A percentile compares a stretch with the other conserved stretches of the same genome.
These are phyloP conservation scores for Pistacia integerrima DNA, from an alignment of 345 rosid species.

Conservation along the genomic window DNA sequence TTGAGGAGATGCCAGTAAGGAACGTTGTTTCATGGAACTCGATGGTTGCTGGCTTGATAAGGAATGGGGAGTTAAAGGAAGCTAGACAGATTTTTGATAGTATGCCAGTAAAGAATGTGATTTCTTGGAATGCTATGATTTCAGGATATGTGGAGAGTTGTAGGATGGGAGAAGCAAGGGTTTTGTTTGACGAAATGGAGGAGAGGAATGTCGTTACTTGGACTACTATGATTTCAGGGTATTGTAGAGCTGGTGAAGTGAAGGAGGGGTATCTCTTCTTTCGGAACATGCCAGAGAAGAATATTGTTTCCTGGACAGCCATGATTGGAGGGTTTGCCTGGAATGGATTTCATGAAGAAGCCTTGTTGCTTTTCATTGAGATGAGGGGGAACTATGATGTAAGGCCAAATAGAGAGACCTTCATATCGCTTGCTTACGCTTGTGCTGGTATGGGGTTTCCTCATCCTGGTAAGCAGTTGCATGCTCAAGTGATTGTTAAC, in stretches of 20 bases:
- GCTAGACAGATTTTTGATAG: constrained; percentile 50
- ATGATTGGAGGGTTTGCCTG: constrained; percentile 67
- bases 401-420: constrained; percentile 65
- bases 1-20: constrained; percentile 63
- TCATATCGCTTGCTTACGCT: constrained; percentile 72
- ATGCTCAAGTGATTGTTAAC: constrained; percentile 47
- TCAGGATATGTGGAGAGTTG: constrained; percentile 49
- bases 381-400: constrained; percentile 32
- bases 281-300: constrained; percentile 53
- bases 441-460: constrained; percentile 57
- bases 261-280: constrained; percentile 54
- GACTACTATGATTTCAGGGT: constrained; percentile 71
- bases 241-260: constrained; percentile 55
- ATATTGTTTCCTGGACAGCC: constrained; percentile 73
- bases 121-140: constrained; percentile 64
- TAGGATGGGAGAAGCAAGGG: constrained; percentile 39
- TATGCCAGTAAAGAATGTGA: constrained; percentile 43
- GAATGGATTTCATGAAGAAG: constrained; percentile 57
- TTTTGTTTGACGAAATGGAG: constrained; percentile 57
- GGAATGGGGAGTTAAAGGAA: constrained; percentile 49
- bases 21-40: constrained; percentile 70
- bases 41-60: constrained; percentile 52
- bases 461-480: constrained; percentile 62
- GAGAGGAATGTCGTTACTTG: constrained; percentile 54
- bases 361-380: constrained; percentile 44